A percentile compares a stretch with the other conserved stretches of the same genome.
Conservation (phyloP, 2,329 filamentous ascomycete species). For the Fusarium chlamydosporum region DNA sequence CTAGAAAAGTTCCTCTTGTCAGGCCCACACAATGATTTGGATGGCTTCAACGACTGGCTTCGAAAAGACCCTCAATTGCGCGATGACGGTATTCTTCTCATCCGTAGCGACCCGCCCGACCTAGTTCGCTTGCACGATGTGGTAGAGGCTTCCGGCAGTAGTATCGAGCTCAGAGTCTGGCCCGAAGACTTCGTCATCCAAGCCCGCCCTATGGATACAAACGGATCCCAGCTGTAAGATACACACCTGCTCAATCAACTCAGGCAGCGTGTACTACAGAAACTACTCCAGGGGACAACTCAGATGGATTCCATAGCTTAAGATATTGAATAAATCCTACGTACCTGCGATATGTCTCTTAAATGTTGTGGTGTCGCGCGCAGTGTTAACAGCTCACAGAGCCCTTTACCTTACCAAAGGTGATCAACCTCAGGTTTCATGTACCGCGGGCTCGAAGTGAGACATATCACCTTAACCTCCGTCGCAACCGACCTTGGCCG, state of each 20-base stretch:
- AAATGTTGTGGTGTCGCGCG: not conserved
- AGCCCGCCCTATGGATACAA: not conserved
- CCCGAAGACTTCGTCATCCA: not conserved
- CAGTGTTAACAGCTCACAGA: too few species aligned
- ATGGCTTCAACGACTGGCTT: not conserved
- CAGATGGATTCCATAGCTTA: not conserved
- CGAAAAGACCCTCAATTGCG: not conserved
- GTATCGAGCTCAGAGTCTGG: not conserved
- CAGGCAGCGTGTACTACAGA: not conserved
- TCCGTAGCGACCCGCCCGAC: not conserved
- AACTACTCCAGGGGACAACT: not conserved
- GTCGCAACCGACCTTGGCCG: too few species aligned
- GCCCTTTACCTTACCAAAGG: too few species aligned
- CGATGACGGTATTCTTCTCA: constrained; percentile 1
- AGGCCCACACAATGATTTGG: not conserved
- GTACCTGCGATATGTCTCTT: not conserved
- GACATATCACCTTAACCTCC: too few species aligned
- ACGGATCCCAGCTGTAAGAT: not conserved
- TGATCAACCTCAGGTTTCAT: too few species aligned
- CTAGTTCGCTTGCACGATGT: not conserved
- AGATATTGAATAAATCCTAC: not conserved
- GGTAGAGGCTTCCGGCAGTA: not conserved
- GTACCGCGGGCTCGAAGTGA: too few species aligned
- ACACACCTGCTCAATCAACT: not conserved
- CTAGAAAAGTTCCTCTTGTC: not conserved